These are phyloP conservation scores for Baorangia bicolor DNA, from an alignment of 768 basidiomycete species.

Conservation along the genomic window DNA sequence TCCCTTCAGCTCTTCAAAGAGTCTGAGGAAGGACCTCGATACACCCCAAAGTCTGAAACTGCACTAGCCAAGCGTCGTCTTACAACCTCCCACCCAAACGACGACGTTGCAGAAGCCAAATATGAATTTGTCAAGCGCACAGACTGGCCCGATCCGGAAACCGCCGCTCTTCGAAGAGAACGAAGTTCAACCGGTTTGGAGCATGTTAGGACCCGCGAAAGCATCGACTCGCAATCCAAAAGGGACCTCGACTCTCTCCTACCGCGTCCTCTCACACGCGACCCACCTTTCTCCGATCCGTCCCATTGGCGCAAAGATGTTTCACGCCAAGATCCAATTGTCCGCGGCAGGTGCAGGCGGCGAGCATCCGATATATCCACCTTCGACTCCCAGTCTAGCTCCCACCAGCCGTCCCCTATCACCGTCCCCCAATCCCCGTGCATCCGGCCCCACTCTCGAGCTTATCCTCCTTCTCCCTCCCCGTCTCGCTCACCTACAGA, in stretches of 20 bases:
- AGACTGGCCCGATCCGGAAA: constrained; percentile 82
- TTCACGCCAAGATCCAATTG: constrained; percentile 38
- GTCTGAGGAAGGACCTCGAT: constrained; percentile 44
- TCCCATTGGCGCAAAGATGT: constrained; percentile 59
- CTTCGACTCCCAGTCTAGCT: constrained; percentile 32
- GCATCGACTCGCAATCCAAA: constrained; percentile 21
- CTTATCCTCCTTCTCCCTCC: constrained; percentile 56
- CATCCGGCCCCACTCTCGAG: constrained; percentile 42
- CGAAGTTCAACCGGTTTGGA: constrained; percentile 63
- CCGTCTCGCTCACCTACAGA: constrained; percentile 42
- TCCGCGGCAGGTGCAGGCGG: constrained; percentile 63
- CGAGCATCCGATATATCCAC: constrained; percentile 44
- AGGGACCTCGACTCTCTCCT: constrained; percentile 23
- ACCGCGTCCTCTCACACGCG: constrained; percentile 41
- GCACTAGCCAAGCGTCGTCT: constrained; percentile 32
- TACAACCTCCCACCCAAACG: constrained; percentile 39
- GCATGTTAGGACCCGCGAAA: constrained; percentile 54
- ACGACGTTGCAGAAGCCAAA: constrained; percentile 62
- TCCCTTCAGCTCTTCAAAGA: constrained; percentile 82
- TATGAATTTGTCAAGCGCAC: constrained; percentile 83
- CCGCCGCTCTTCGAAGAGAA: constrained; percentile 66
- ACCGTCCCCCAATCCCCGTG: constrained; percentile 39
- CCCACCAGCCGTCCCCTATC: constrained; percentile 23
- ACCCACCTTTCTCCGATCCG: constrained; percentile 46
- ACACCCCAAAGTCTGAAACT: constrained; percentile 23